Base-by-base conservation (phyloP, 208 protist species). In the Trypanosoma cruzi region DNA sequence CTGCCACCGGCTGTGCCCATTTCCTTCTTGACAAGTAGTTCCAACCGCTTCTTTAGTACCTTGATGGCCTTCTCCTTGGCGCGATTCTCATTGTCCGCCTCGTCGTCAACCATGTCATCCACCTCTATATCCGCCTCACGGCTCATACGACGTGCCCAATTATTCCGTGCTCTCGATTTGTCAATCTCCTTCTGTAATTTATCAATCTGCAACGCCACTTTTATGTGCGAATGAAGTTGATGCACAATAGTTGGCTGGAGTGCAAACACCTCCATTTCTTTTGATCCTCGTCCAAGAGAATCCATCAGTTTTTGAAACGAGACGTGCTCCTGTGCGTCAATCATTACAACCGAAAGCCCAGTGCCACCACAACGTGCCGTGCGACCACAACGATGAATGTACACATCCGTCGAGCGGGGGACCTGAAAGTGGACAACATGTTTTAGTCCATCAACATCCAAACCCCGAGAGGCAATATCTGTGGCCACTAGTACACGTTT, bases 381-480 rank as follows among this genome's bases (percentile, higher is more conserved):
- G 71, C 98, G 89, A 28, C 98, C 98, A 65, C 90, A 96, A 57
- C 98, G 88, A 77, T 99, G 98, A 57, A 99, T 93, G 76, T 99
- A 99, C 32, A 81, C 85, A 58, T 99, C 97, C 1, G 95, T 93
- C 1, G 83, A 87, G 26, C 93, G 84, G 22, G 98, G 98, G 16
- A 99, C 75, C 76, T 99, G 97, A 74, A 97, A 99, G 75, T 99
- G 98, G 22, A 99, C 73, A 6, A 99, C 98, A 71, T 99, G 93
- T 57, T 97, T 82, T 26, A 99, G 82, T 7, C 83, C 85, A n/a
- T 89, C 85, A 65, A 99, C 94, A 86, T 99, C 98, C 6, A 99
- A 61, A 75, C 92, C 93, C 16, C 97, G 85, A 18, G 92, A 89
- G 31, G 95, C 96, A 1, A 98, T 91, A 64, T 98, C 95, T 31